A percentile compares a stretch with the other conserved stretches of the same genome.
Conservation (phyloP, 2,329 filamentous ascomycete species). For the Talaromyces amestolkiae region DNA sequence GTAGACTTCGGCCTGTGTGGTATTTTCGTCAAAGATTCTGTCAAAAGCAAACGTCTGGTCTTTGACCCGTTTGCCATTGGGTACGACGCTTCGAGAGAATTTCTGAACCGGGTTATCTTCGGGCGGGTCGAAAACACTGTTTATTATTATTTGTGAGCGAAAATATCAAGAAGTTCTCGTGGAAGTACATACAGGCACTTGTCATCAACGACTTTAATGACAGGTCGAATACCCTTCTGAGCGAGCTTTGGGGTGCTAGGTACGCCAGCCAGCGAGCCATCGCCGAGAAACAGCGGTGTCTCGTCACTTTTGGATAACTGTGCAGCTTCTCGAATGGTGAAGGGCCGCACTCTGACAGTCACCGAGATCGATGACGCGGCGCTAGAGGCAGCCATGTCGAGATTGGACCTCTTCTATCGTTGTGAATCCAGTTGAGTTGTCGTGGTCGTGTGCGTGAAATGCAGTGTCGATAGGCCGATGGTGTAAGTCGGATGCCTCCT, state of each 20-base stretch:
- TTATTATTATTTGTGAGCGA: not conserved
- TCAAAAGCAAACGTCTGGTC: constrained; percentile 98
- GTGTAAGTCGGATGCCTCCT: not conserved
- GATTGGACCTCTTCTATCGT: not conserved
- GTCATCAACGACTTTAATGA: constrained; percentile 95
- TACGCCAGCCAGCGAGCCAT: constrained; percentile 85
- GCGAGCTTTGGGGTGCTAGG: constrained; percentile 75
- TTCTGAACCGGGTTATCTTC: constrained; percentile 90
- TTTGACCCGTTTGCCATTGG: constrained; percentile 86
- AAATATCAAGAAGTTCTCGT: not conserved
- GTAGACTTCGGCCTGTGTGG: constrained; percentile 88
- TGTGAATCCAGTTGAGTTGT: not conserved
- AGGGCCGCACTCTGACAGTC: constrained; percentile 62
- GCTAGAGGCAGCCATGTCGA: constrained; percentile 41
- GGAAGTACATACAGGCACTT: constrained; percentile 74
- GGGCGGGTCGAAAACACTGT: constrained; percentile 91
- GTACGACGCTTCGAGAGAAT: constrained; percentile 77
- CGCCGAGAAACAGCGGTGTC: constrained; percentile 87
- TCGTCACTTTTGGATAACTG: constrained; percentile 78
- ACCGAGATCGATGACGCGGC: constrained; percentile 52
- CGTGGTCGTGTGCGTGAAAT: not conserved
- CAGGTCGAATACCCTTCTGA: constrained; percentile 80
- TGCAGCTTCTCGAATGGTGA: constrained; percentile 87
- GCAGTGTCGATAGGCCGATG: not conserved
- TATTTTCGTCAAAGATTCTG: constrained; percentile 93